These are phyloP conservation scores for Malus sylvestris DNA, from an alignment of 306 rosid species.

Conservation along the genomic window DNA sequence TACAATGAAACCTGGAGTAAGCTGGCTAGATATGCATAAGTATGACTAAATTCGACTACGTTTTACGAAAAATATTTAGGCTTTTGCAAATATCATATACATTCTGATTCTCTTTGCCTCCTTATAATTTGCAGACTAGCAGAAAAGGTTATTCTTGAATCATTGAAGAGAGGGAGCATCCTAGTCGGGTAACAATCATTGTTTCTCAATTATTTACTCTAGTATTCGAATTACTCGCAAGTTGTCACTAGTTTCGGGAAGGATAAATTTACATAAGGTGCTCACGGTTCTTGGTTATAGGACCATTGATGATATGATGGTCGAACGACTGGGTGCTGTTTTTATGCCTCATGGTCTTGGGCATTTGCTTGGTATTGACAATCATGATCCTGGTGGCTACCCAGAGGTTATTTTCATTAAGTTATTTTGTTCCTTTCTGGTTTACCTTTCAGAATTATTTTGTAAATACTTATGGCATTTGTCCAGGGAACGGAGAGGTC, in stretches of 20 bases:
- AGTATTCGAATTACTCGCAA: conserved; percentile 1
- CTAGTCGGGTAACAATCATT: conserved; percentile 50
- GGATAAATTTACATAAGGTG: neutral
- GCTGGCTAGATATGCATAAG: conserved; percentile 88
- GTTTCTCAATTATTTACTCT: neutral
- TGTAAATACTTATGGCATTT: neutral
- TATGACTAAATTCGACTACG: conserved; percentile 21
- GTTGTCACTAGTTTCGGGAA: neutral
- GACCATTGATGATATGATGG: conserved; percentile 66
- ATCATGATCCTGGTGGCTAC: conserved; percentile 98
- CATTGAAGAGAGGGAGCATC: conserved; percentile 45
- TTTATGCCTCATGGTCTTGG: conserved; percentile 96
- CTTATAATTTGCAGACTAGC: conserved; percentile 54
- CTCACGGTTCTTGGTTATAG: conserved; percentile 34
- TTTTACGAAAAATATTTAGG: neutral
- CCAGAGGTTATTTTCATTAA: conserved; percentile 38
- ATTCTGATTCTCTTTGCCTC: conserved; percentile 20
- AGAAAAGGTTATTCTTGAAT: conserved; percentile 68
- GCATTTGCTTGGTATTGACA: conserved; percentile 91
- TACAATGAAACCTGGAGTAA: conserved; percentile 67
- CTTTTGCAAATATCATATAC: neutral
- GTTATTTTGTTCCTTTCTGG: conserved; percentile 10
- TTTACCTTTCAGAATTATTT: neutral
- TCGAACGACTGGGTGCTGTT: conserved; percentile 59
- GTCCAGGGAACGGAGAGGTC: conserved; percentile 54